phyloP scores from a whole-genome alignment of 2,329 filamentous ascomycete species.

The Talaromyces sp. region DNA sequence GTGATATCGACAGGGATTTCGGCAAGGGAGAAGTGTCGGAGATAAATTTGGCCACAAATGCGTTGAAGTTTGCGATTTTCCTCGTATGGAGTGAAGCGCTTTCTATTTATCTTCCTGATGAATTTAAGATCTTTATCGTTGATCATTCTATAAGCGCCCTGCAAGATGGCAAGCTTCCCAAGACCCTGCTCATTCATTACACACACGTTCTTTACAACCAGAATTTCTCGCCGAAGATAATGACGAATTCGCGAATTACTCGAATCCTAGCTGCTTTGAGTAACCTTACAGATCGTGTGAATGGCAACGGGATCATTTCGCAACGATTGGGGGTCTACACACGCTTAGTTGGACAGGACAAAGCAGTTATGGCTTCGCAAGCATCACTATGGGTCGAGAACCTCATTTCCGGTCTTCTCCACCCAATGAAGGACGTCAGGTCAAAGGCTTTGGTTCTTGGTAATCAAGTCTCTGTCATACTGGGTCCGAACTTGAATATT shows the following conservation, averaged over 20 bases:
- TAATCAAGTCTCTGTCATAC: slow-evolving; percentile 60
- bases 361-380: slow-evolving; percentile 63
- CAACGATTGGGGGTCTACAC: slow-evolving; percentile 75
- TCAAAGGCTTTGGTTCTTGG: slow-evolving; percentile 69
- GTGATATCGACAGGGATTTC: slow-evolving; percentile 66
- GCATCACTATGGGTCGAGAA: slow-evolving; percentile 73
- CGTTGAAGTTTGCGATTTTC: slow-evolving; percentile 69
- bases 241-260: slow-evolving; percentile 66
- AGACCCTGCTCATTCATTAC: slow-evolving; percentile 71
- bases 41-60: slow-evolving; percentile 67
- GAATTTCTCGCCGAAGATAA: slow-evolving; percentile 67
- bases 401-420: slow-evolving; percentile 75
- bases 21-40: slow-evolving; percentile 53
- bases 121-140: slow-evolving; percentile 74
- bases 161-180: slow-evolving; percentile 62
- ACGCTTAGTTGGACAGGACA: slow-evolving; percentile 67
- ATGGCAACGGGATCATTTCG: slow-evolving; percentile 74
- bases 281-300: slow-evolving; percentile 65
- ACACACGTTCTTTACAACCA: slow-evolving; percentile 78
- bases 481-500: slow-evolving; percentile 65
- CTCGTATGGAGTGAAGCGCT: slow-evolving; percentile 72
- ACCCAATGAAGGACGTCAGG: slow-evolving; percentile 70
- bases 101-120: slow-evolving; percentile 63
- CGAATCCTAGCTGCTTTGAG: slow-evolving; percentile 67
- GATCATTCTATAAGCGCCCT: slow-evolving; percentile 74